Evolutionary conservation across 2,329 filamentous ascomycete species (phyloP), one percentile per base, ranked within the genome.

Genomic region (Botrytis porri): DNA sequence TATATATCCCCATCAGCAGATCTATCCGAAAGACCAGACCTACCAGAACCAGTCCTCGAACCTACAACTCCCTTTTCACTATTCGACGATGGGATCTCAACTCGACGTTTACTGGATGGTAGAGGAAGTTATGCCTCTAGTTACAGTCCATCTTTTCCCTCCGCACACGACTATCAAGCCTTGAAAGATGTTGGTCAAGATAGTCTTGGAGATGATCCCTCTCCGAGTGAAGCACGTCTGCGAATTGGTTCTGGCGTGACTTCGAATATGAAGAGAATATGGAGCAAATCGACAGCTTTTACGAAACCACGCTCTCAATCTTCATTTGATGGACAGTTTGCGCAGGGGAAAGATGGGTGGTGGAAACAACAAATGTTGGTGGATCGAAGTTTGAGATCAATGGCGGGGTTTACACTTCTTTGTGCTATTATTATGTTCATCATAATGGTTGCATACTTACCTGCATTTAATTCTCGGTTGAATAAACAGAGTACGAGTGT

Each of bases 301-400:
- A 35, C 60, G 18, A 41, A 65, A 18, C 20, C 41, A 9, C 57
- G 64, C 4, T 16, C 43, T 29, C 35, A 65, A 10, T 71, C 70
- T 8, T 74, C 72, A 1, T 77, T 77, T 54, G 73, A 75, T 71
- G 76, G 75, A 4, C 63, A 72, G n/a, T 77, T 77, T 57, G 76
- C 76, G n/a, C 71, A 75, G 57, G 76, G 74, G 2, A 75, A 72
- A 70, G 73, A 74, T 25, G 76, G 74, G 0, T 75, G 73, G 75
- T 78, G 76, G 76, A 74, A 73, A 63, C 76, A 76, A 60, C 75
- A 77, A 66, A 77, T 77, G 75, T 43, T 78, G 39, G 73, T 74
- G 18, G 76, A 77, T 70, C 71, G 75, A 25, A 77, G 73, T 74
- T 43, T 77, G 35, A 66, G 75, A 41, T 74, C 73, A 9, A 75